Percentiles rank a stretch among this genome's conserved stretches.
Conservation (phyloP, 2,329 filamentous ascomycete species). For the Blumeria graminis region DNA sequence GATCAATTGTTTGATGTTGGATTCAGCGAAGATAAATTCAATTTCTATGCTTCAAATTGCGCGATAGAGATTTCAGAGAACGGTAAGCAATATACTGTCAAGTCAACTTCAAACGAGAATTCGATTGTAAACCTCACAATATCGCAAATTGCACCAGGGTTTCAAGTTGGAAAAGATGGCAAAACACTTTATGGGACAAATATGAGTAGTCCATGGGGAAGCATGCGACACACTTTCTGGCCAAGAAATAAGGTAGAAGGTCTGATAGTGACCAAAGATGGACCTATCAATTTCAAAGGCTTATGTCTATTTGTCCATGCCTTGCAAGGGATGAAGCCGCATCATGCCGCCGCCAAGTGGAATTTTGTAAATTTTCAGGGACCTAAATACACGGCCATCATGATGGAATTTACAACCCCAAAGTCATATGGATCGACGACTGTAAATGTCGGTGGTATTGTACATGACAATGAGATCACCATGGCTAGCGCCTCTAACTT, state of each 20-base stretch:
- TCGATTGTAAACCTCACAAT: constrained; percentile 72
- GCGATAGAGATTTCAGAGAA: constrained; percentile 71
- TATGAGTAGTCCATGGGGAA: constrained; percentile 65
- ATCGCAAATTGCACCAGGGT: constrained; percentile 52
- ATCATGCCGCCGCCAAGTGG: constrained; percentile 81
- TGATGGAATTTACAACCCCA: constrained; percentile 94
- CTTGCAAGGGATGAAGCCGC: constrained; percentile 95
- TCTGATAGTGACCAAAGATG: constrained; percentile 59
- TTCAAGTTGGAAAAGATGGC: constrained; percentile 65
- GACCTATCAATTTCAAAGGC: constrained; percentile 61
- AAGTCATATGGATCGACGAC: constrained; percentile 71
- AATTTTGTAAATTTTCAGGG: constrained; percentile 87
- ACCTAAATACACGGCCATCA: constrained; percentile 58
- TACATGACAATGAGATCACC: constrained; percentile 59
- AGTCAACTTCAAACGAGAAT: constrained; percentile 61
- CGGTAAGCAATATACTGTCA: constrained; percentile 63
- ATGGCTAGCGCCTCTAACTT: constrained; percentile 41
- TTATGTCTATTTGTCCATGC: constrained; percentile 61
- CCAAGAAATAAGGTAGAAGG: constrained; percentile 64
- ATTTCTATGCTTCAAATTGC: constrained; percentile 68
- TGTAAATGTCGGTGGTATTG: constrained; percentile 63
- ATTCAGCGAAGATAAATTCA: constrained; percentile 63
- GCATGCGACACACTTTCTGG: constrained; percentile 87
- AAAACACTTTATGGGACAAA: constrained; percentile 74
- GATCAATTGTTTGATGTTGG: constrained; percentile 55